Evolutionary conservation across 169 alveolate species (phyloP), one percentile per base, ranked within the genome.

Genomic region (Cardiosporidium cionae): DNA sequence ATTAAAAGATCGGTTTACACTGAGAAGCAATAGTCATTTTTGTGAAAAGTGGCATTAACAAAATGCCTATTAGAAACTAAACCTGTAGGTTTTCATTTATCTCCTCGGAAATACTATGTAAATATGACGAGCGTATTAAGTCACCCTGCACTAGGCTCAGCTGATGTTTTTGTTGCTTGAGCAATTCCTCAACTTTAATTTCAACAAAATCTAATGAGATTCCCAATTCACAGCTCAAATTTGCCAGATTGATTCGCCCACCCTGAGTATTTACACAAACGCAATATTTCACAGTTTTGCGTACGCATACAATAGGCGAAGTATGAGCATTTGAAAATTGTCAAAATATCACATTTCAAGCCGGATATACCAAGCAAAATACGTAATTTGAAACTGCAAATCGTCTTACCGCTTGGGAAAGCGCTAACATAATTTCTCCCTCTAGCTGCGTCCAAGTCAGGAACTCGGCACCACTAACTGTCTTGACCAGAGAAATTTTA

Each of bases 401-500:
- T n/a, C n/a, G n/a, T 44, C 58, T 44, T n/a, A 44, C 58, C 58
- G 58, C 16, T 16, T 16, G 27, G 16, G 27, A 16, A 16, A 44
- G n/a, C 16, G 58, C 16, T 16, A n/a, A 16, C 3, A 65, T 23
- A 23, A 72, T 16, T 35, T 72, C 79, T n/a, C 58, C 70, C 34
- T 65, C 72, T 16, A 72, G 72, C 5, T 27, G 16, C 36, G 52
- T 68, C 5, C 29, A 31, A 0, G 79, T 72, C 31, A 72, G 28
- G 23, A 72, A 72, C 35, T 65, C 79, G 22, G 31, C 64, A 32
- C 73, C 80, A 36, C 65, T 66, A 28, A 65, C 37, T 36, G 53
- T 36, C 7, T 62, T 9, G 7, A 70, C 36, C 44, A 70, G 32
- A 3, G 28, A 53, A 9, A 70, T 7, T 7, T 31, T 65, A 58